Evolutionary conservation across 2,329 filamentous ascomycete genomes (phyloP).

Genomic region (Ilyonectria robusta): DNA sequence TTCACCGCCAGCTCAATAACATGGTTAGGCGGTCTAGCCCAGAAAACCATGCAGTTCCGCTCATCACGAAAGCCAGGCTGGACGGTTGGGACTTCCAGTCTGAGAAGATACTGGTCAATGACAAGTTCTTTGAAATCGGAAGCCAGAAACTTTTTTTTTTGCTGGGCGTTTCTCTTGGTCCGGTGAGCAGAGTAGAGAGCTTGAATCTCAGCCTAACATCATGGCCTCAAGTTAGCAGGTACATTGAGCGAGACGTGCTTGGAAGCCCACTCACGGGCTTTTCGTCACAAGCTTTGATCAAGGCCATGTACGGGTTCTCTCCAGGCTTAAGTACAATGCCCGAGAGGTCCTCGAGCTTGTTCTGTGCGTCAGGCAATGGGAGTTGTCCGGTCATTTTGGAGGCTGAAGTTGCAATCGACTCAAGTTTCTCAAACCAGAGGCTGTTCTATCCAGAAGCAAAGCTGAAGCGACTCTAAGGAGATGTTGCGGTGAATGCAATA

Average conservation of each 20-base stretch:
- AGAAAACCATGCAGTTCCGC: constrained; percentile 88
- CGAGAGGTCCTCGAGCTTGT: constrained; percentile 69
- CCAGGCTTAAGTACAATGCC: constrained; percentile 64
- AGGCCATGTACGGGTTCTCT: constrained; percentile 82
- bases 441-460: not conserved
- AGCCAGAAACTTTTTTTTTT: constrained; percentile 80
- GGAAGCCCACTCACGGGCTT: constrained; percentile 69
- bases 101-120: constrained; percentile 82
- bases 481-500: not conserved
- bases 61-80: constrained; percentile 81
- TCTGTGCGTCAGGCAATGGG: constrained; percentile 56
- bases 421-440: not conserved
- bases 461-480: not conserved
- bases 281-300: constrained; percentile 78
- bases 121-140: constrained; percentile 77
- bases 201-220: constrained; percentile 74
- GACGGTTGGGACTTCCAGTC: constrained; percentile 74
- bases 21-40: constrained; percentile 84
- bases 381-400: constrained; percentile 30
- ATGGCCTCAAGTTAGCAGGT: constrained; percentile 1
- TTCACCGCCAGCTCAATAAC: constrained; percentile 76
- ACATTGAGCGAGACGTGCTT: not conserved
- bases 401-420: not conserved
- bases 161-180: constrained; percentile 80
- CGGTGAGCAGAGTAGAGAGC: constrained; percentile 81